Percentiles rank a stretch among this genome's conserved stretches.
Conservation (phyloP, 139 green algal genomes). For the Volvox reticuliferus region DNA sequence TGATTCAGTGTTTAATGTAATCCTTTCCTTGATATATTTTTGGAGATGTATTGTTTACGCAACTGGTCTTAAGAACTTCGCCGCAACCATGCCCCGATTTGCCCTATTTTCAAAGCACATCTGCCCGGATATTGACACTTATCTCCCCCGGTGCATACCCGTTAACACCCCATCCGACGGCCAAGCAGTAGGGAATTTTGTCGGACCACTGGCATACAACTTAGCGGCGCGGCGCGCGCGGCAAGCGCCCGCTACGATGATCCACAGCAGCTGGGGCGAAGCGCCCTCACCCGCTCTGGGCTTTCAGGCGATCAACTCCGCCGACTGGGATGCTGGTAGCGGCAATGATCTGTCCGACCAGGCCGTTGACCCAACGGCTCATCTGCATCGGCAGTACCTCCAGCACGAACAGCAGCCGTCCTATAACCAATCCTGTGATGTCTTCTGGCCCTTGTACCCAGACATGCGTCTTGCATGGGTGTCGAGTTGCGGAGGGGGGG, state of each 20-base stretch:
- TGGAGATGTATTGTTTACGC: too few species aligned
- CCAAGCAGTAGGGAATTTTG: not conserved
- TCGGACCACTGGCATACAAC: slow-evolving; percentile 18
- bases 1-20: too few species aligned
- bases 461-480: not conserved
- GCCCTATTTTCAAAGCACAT: too few species aligned
- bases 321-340: not conserved
- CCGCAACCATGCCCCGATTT: too few species aligned
- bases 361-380: not conserved
- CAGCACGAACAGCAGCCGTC: not conserved
- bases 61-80: too few species aligned
- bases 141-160: too few species aligned
- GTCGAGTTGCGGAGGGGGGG: not conserved
- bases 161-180: too few species aligned
- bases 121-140: too few species aligned
- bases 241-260: not conserved
- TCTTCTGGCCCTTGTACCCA: not conserved
- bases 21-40: too few species aligned
- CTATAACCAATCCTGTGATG: not conserved
- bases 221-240: not conserved
- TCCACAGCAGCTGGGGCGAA: slow-evolving; percentile 40
- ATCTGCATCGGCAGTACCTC: not conserved
- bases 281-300: not conserved
- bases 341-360: not conserved
- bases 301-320: not conserved